Conservation (phyloP, 805 yeast species). For the Saccharomycodes ludwigii region DNA sequence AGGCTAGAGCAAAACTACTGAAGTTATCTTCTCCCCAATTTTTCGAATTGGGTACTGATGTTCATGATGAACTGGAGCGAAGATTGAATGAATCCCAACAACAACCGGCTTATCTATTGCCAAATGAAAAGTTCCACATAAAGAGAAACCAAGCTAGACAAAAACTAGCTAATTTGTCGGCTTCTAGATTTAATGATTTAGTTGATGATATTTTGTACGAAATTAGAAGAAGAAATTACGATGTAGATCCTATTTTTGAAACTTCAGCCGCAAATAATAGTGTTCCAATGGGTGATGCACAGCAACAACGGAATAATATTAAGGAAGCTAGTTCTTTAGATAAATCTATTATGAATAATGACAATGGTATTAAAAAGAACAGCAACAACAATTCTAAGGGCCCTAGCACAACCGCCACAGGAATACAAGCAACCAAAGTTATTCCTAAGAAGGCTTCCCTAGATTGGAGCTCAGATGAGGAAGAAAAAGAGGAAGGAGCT, state of each 20-base stretch:
- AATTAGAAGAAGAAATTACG: conserved; percentile 63
- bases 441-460: conserved; percentile 78
- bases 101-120: conserved; percentile 53
- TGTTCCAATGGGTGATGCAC: background rate
- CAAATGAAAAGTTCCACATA: conserved; percentile 70
- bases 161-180: conserved; percentile 76
- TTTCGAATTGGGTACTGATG: conserved; percentile 84
- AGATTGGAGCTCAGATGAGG: conserved; percentile 69
- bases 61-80: conserved; percentile 81
- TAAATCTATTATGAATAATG: conserved; percentile 1
- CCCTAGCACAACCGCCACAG: conserved; percentile 23
- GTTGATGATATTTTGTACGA: conserved; percentile 83
- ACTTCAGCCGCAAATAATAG: background rate
- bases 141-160: conserved; percentile 93
- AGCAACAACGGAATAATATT: background rate
- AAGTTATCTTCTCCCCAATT: conserved; percentile 77
- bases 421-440: conserved; percentile 49
- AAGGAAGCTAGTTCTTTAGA: conserved; percentile 1
- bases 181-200: conserved; percentile 73
- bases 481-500: conserved; percentile 1
- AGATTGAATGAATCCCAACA: conserved; percentile 49
- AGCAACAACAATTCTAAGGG: conserved; percentile 6
- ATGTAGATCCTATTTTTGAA: conserved; percentile 16
- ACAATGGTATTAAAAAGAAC: conserved; percentile 1
- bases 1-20: conserved; percentile 76